These are phyloP conservation scores for Eucalyptus sp. DNA, from an alignment of 345 rosid species.

Conservation along the genomic window DNA sequence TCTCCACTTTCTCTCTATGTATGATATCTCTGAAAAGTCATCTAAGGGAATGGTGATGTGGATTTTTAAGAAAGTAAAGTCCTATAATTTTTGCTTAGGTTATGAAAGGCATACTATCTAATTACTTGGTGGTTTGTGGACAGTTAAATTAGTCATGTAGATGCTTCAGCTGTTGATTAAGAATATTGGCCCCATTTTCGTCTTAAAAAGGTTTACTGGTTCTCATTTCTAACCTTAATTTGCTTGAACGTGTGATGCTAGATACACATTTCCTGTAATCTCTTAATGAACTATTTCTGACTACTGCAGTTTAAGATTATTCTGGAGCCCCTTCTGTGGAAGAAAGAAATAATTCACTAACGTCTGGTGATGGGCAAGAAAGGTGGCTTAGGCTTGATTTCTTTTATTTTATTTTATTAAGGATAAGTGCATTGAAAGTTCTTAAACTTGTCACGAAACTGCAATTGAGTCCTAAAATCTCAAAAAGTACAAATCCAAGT, in stretches of 20 bases:
- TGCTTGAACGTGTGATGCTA: neutral
- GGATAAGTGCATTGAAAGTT: no score
- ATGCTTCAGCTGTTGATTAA: neutral
- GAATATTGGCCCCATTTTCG: neutral
- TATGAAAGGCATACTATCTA: neutral
- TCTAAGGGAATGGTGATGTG: neutral
- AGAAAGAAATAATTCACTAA: constrained; percentile 34
- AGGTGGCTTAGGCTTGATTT: constrained; percentile 24
- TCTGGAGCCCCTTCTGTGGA: constrained; percentile 74
- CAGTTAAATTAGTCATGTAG: neutral
- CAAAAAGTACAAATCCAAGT: no score
- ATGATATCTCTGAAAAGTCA: neutral
- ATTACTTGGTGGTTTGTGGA: neutral
- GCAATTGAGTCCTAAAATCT: no score
- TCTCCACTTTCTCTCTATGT: neutral
- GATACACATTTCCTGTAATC: neutral
- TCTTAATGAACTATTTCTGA: neutral
- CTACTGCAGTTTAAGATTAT: constrained; percentile 48
- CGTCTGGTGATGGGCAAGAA: constrained; percentile 21
- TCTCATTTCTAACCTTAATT: neutral
- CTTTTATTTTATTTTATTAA: neutral
- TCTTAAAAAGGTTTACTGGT: neutral
- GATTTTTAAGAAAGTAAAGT: neutral
- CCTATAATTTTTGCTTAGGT: neutral
- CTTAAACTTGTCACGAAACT: no score